phyloP scores from a whole-genome alignment of 2,329 filamentous ascomycete species.

The Tolypocladium ovalisporum region DNA sequence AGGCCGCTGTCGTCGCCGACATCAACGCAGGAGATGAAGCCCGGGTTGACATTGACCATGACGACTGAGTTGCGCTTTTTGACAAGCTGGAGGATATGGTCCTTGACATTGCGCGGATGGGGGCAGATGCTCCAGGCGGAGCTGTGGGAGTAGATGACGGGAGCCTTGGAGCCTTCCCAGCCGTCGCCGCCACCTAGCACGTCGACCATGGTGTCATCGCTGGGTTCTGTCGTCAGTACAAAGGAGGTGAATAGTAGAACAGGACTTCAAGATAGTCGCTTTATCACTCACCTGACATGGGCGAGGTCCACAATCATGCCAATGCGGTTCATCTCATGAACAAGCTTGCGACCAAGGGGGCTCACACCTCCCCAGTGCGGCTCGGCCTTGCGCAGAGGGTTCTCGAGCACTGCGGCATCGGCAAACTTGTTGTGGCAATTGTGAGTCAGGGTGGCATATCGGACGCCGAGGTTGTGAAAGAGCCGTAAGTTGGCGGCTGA shows the following conservation, averaged over 20 bases:
- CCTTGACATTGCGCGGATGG: constrained; percentile 83
- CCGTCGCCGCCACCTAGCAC: constrained; percentile 54
- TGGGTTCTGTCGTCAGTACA: constrained; percentile 12
- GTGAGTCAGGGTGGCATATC: constrained; percentile 83
- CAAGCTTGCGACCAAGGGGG: constrained; percentile 52
- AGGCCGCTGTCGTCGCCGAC: constrained; percentile 49
- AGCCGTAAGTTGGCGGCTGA: constrained; percentile 62
- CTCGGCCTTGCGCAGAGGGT: constrained; percentile 36
- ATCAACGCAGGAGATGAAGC: constrained; percentile 68
- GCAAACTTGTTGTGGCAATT: constrained; percentile 89
- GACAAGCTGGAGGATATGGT: constrained; percentile 69
- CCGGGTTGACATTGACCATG: constrained; percentile 83
- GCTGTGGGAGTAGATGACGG: constrained; percentile 83
- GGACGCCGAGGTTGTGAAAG: constrained; percentile 68
- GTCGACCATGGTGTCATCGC: constrained; percentile 74
- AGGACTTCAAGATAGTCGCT: background rate
- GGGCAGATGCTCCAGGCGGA: constrained; percentile 72
- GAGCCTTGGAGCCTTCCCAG: constrained; percentile 66
- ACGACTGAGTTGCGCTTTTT: constrained; percentile 64
- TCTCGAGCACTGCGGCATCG: constrained; percentile 63
- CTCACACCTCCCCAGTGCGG: constrained; percentile 66
- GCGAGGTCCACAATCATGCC: constrained; percentile 90
- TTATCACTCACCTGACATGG: constrained; percentile 41
- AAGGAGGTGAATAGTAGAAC: background rate
- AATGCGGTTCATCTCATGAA: constrained; percentile 86